phyloP scores from a whole-genome alignment of 2,329 filamentous ascomycete genomes.

The Chrysoporthe austroafricana region DNA sequence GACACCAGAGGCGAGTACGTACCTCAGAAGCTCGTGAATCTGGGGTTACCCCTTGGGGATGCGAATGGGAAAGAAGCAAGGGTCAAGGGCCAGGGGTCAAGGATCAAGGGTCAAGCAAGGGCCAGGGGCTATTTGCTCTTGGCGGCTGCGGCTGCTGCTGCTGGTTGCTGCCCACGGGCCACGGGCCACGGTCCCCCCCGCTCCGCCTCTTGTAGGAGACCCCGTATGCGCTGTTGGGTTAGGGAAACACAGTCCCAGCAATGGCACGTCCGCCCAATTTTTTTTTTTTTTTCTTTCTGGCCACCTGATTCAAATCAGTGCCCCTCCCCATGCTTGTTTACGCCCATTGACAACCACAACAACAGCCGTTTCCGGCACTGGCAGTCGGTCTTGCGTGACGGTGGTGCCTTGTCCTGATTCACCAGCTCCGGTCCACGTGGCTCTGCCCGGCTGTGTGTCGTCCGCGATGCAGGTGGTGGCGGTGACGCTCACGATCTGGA shows the following conservation, averaged over 20 bases:
- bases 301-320: neutral
- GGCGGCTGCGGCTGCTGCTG: neutral
- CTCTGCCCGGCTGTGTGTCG: neutral
- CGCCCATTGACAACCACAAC: neutral
- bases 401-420: neutral
- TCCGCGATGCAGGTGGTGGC: neutral
- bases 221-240: too few relatives aligned
- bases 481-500: neutral
- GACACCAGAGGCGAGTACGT: neutral
- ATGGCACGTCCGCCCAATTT: neutral
- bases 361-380: neutral
- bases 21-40: slow-evolving; percentile 2
- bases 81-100: neutral
- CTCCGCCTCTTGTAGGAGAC: too few relatives aligned
- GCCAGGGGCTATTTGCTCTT: neutral
- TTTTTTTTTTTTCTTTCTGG: neutral
- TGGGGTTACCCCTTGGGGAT: neutral
- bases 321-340: neutral
- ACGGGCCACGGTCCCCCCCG: too few relatives aligned
- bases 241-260: too few relatives aligned
- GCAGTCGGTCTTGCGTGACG: neutral
- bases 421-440: neutral
- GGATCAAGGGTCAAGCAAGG: neutral
- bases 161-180: neutral
- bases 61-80: neutral